Evolutionary conservation across 768 basidiomycete genomes (phyloP), one percentile per base, ranked within the genome.

Genomic region (Macrolepiota fuliginosa): DNA sequence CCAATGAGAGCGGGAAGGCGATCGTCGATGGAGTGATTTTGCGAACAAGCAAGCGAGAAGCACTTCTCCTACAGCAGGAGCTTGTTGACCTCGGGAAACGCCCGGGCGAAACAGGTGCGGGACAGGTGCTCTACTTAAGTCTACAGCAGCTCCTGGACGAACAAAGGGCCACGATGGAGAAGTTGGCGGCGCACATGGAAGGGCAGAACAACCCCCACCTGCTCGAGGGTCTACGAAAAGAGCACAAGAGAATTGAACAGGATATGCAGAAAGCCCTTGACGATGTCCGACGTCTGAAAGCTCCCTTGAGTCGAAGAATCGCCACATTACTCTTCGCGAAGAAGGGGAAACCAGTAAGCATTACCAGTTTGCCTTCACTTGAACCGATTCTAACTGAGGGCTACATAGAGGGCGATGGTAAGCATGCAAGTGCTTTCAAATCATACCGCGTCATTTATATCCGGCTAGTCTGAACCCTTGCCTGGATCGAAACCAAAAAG

Each of bases 51-150:
- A 32, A 32, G 29, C 3, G 29, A 7, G 29, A 32, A 32, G 7
- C 7, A 32, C 29, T 32, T 3, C 29, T 32, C 29, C 29, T 32
- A 32, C 29, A 32, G 29, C 29, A 32, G 29, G 29, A 32, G 7
- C 29, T 32, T 7, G 29, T 32, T 32, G 29, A 32, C 29, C 7
- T 7, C 7, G 29, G 29, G 7, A 32, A 32, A 32, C 52, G 29
- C 9, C 39, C 54, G 12, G 54, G 24, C 52, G 59, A 60, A 46
- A 60, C 59, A 6, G 39, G 46, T 11, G 59, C 59, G 11, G 59
- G 59, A 0, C 51, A 35, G 39, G 35, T 54, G 59, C 58, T 60
- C 19, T 54, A 60, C 27, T 13, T 13, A 2, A 35, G 36, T 13
- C 52, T 60, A 1, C 59, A 60, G 35, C 52, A 24, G 11, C 40